These are phyloP conservation scores for Pugionium dolabratum DNA, from an alignment of 345 rosid species.

Conservation along the genomic window DNA sequence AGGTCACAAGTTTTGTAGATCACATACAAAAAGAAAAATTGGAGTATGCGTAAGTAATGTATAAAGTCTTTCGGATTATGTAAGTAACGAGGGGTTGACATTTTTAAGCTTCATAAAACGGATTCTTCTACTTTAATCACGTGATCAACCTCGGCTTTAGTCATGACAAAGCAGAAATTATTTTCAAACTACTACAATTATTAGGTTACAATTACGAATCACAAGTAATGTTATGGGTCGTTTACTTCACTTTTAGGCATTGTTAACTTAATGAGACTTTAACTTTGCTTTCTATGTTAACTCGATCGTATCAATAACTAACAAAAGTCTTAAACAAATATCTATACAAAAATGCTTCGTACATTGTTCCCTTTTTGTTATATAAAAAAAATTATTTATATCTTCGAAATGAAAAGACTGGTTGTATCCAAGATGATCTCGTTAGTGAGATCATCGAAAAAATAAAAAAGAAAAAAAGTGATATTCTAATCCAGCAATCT, in stretches of 20 bases:
- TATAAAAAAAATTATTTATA: too few relatives aligned
- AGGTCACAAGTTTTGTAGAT: background rate
- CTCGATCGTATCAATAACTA: too few relatives aligned
- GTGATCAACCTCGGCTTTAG: constrained; percentile 4
- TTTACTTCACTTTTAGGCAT: background rate
- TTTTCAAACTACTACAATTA: background rate
- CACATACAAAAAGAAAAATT: constrained; percentile 1
- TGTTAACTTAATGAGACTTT: background rate
- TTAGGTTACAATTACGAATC: background rate
- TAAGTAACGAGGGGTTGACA: constrained; percentile 4
- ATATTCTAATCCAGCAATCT: too few relatives aligned
- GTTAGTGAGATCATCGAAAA: too few relatives aligned
- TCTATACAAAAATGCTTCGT: too few relatives aligned
- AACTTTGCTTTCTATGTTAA: too few relatives aligned
- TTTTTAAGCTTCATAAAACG: background rate
- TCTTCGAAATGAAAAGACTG: too few relatives aligned
- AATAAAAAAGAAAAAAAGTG: too few relatives aligned
- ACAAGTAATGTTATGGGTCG: background rate
- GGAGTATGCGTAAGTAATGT: background rate
- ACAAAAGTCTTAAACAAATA: too few relatives aligned
- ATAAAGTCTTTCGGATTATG: constrained; percentile 13
- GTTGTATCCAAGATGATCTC: too few relatives aligned
- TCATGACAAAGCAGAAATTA: background rate
- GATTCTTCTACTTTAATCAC: constrained; percentile 16
- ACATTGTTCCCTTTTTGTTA: too few relatives aligned